phyloP scores from a whole-genome alignment of 2,329 filamentous ascomycete genomes.

The Coleophoma crateriformis region DNA sequence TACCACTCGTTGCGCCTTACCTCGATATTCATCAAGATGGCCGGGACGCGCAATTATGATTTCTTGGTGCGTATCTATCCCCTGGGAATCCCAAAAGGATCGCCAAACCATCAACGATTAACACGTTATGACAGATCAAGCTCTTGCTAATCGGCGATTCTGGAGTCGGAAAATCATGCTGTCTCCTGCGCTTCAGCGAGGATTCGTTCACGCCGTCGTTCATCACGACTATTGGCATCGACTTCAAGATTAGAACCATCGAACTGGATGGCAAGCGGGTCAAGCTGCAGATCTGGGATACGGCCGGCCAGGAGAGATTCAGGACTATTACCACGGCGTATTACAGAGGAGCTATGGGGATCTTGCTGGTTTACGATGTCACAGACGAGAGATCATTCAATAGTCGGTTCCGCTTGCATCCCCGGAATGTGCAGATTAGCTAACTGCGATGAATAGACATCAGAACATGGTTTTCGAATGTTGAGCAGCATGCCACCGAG shows the following conservation, averaged over 20 bases:
- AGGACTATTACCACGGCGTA: conserved; percentile 98
- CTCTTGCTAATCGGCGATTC: conserved; percentile 99
- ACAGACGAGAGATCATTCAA: conserved; percentile 99
- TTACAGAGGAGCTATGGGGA: conserved; percentile 97
- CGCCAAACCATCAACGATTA: no score
- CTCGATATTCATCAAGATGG: conserved; percentile 53
- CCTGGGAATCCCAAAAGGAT: no score
- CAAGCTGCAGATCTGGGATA: conserved; percentile 99
- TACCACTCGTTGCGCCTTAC: conserved; percentile 1
- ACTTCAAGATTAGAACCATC: conserved; percentile 99
- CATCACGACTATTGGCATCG: conserved; percentile 99
- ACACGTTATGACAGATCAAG: conserved; percentile 55
- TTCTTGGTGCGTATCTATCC: conserved; percentile 69
- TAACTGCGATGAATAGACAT: conserved; percentile 61
- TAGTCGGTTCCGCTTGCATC: conserved; percentile 45
- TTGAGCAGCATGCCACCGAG: conserved; percentile 97
- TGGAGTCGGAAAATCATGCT: conserved; percentile 98
- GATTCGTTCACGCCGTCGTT: conserved; percentile 99
- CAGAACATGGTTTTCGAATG: conserved; percentile 99
- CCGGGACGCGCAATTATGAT: conserved; percentile 97
- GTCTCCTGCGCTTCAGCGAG: conserved; percentile 96
- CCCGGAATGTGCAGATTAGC: background rate
- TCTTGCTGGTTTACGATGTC: conserved; percentile 95
- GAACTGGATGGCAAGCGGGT: conserved; percentile 98
- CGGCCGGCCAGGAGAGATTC: conserved; percentile 96